A percentile compares a stretch with the other conserved stretches of the same genome.
Evolutionary conservation across 2,329 filamentous ascomycete genomes (phyloP).

Genomic region (Tolypocladium inflatum): DNA sequence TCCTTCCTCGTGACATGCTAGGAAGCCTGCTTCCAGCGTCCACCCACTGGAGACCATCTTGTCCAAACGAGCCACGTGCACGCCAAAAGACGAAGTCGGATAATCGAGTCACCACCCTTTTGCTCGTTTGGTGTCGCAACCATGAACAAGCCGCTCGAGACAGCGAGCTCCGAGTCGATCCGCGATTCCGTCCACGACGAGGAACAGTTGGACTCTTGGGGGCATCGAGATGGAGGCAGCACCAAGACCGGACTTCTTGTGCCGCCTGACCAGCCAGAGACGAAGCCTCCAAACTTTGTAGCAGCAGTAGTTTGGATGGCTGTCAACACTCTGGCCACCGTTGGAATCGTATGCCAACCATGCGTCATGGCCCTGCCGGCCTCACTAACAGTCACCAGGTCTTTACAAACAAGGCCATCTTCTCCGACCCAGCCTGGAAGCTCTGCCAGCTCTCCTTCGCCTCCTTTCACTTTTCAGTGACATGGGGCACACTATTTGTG

Average conservation of each 20-base stretch:
- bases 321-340: slow-evolving; percentile 53
- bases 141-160: neutral
- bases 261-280: neutral
- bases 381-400: slow-evolving; percentile 32
- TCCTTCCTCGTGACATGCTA: neutral
- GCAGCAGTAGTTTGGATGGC: slow-evolving; percentile 40
- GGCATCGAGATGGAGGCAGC: neutral
- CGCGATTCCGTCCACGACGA: neutral
- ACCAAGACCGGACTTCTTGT: neutral
- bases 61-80: neutral
- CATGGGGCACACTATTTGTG: slow-evolving; percentile 51
- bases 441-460: slow-evolving; percentile 57
- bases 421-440: slow-evolving; percentile 51
- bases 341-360: slow-evolving; percentile 43
- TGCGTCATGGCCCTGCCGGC: slow-evolving; percentile 1
- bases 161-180: neutral
- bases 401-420: slow-evolving; percentile 63
- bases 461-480: slow-evolving; percentile 59
- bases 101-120: neutral
- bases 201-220: neutral
- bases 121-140: neutral
- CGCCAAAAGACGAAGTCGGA: neutral
- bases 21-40: neutral
- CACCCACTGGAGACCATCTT: neutral
- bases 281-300: neutral